These are phyloP conservation scores for Holtermannia corniformis DNA, from an alignment of 768 basidiomycete species.

Conservation along the genomic window DNA sequence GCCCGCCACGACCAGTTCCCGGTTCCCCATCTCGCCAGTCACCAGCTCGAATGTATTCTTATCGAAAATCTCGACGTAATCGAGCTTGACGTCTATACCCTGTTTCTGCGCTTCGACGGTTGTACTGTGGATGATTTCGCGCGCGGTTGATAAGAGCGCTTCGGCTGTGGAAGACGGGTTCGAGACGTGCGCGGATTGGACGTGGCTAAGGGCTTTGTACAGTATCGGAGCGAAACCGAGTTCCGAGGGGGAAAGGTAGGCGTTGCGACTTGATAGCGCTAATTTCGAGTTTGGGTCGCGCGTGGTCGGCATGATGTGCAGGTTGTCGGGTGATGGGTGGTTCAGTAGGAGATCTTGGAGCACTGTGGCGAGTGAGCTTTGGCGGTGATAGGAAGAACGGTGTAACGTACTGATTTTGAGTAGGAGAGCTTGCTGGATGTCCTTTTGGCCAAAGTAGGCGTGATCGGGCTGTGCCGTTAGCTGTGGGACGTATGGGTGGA, in stretches of 20 bases:
- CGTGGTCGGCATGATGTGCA: slow-evolving; percentile 81
- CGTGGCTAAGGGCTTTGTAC: slow-evolving; percentile 57
- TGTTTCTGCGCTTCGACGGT: slow-evolving; percentile 14
- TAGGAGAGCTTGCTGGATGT: slow-evolving; percentile 90
- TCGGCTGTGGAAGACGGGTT: slow-evolving; percentile 17
- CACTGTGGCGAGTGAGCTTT: slow-evolving; percentile 41
- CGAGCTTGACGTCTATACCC: slow-evolving; percentile 54
- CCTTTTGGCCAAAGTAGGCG: slow-evolving; percentile 95
- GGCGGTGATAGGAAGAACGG: not conserved
- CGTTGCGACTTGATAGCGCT: slow-evolving; percentile 85
- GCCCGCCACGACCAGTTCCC: slow-evolving; percentile 68
- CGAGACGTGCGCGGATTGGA: slow-evolving; percentile 37
- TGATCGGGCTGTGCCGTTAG: slow-evolving; percentile 61
- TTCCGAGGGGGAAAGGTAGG: slow-evolving; percentile 61
- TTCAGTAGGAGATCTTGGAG: slow-evolving; percentile 69
- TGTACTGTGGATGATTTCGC: slow-evolving; percentile 12
- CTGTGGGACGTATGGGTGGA: not conserved
- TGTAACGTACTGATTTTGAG: slow-evolving; percentile 49
- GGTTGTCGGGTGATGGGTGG: slow-evolving; percentile 58
- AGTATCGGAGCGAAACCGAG: slow-evolving; percentile 60
- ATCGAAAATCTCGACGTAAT: slow-evolving; percentile 86
- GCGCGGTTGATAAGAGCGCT: slow-evolving; percentile 17
- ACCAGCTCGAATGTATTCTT: slow-evolving; percentile 62
- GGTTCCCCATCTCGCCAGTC: slow-evolving; percentile 36
- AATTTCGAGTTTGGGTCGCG: slow-evolving; percentile 57